Base-by-base conservation (phyloP, 164 flowering plant genomes). In the Taxillus chinensis region DNA sequence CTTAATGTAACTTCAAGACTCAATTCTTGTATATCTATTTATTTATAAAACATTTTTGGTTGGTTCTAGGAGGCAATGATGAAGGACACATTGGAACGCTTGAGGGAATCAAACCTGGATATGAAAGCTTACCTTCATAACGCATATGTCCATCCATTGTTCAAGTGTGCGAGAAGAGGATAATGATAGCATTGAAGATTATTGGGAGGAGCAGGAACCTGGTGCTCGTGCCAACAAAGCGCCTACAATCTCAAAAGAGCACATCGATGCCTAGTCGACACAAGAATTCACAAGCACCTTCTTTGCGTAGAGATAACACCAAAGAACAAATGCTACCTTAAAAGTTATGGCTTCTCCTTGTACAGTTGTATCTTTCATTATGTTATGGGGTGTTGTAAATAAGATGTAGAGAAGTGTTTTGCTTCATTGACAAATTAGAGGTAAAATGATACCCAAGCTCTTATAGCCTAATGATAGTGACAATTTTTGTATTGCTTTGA, bases 71-170 rank as follows among this genome's bases (percentile, higher is more conserved):
- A 90, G 71, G 95, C 95, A 37, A 84, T 74, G 92, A 79, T 79
- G 84, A 90, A 82, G 64, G 96, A 90, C 63, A 86, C 84, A n/a
- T 51, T 86, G 66, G 95, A 90, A 62, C 83, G 84, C 7, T 68
- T 83, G 41, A 75, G 72, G 49, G 92, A 86, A 53, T 85, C 92
- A 6, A 77, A 78, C 67, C 49, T 86, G 60, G 82, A 87, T 71
- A 64, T 87, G 71, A 86, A 82, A 76, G 71, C 65, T 5, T 90
- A 83, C 75, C 92, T 90, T 8, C 79, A 70, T 57, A 78, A 66
- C 70, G 95, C 95, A 8, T 90, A 90, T 55, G 43, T 84, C 37
- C 96, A 87, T 55, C 95, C 96, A 9, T 78, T 81, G 37, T 90
- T 87, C 74, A 86, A 78, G 58, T 74, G 60, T 37, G 83, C 27